These are phyloP conservation scores for Penicillium silybi DNA, from an alignment of 495 filamentous ascomycete species.

Conservation along the genomic window DNA sequence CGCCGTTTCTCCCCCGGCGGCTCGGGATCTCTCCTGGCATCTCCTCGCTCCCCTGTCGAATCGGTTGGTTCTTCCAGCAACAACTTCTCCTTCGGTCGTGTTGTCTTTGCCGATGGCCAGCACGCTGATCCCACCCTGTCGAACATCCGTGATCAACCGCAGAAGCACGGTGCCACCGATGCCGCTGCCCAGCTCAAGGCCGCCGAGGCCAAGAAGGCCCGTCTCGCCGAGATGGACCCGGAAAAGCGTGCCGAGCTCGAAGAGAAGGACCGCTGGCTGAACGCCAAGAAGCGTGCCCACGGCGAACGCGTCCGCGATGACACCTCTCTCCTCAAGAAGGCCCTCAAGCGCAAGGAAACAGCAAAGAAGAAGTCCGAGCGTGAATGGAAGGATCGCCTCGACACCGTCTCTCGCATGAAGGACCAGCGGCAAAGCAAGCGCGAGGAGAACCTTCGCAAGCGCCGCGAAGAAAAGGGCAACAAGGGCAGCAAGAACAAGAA, in stretches of 20 bases:
- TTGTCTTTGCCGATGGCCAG: constrained; percentile 82
- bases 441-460: constrained; percentile 81
- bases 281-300: constrained; percentile 81
- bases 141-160: constrained; percentile 54
- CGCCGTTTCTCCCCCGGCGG: constrained; percentile 48
- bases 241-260: constrained; percentile 78
- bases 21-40: constrained; percentile 54
- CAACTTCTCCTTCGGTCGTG: constrained; percentile 81
- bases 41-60: constrained; percentile 46
- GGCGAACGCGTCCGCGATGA: constrained; percentile 90
- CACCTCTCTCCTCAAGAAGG: constrained; percentile 86
- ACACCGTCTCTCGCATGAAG: constrained; percentile 70
- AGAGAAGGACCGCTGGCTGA: constrained; percentile 92
- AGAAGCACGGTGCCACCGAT: constrained; percentile 75
- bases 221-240: constrained; percentile 65
- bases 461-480: constrained; percentile 68
- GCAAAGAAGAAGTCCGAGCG: constrained; percentile 83
- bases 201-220: constrained; percentile 68
- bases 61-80: constrained; percentile 42
- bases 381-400: constrained; percentile 81
- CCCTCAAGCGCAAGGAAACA: constrained; percentile 86
- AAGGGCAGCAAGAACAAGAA: constrained; percentile 62
- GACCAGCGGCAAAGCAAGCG: constrained; percentile 80
- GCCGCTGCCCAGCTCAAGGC: constrained; percentile 66
- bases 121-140: constrained; percentile 63